Conservation (phyloP, 2,329 filamentous ascomycete species). For the Fusarium sterilihyphosum region DNA sequence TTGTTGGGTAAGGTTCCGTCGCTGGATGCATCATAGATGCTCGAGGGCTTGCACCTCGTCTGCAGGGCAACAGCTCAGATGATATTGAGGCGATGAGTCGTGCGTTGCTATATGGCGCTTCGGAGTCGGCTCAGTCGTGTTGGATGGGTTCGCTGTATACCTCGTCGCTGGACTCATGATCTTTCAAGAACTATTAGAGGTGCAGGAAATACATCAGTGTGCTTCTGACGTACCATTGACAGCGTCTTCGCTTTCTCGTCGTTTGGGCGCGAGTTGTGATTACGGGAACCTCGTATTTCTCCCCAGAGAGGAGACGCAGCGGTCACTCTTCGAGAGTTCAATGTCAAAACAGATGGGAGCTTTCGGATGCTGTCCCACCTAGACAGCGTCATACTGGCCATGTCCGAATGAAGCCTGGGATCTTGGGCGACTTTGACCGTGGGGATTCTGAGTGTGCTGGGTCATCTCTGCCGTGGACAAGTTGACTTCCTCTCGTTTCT, state of each 20-base stretch:
- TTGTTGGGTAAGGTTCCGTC: fast-evolving
- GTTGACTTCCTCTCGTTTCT: not conserved
- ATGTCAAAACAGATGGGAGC: fast-evolving
- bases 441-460: fast-evolving
- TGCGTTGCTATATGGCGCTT: fast-evolving
- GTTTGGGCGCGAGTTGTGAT: not conserved
- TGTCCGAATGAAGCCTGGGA: fast-evolving
- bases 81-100: fast-evolving
- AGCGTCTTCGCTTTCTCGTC: fast-evolving
- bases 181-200: fast-evolving
- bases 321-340: no score
- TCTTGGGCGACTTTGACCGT: not conserved
- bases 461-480: no score
- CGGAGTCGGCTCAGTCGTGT: fast-evolving
- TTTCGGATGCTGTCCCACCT: fast-evolving
- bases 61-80: no score
- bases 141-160: fast-evolving
- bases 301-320: no score
- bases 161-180: not conserved
- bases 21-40: fast-evolving
- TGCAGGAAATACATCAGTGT: fast-evolving
- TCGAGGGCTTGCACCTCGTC: fast-evolving
- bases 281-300: fast-evolving
- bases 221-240: not conserved
- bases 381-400: fast-evolving